Conservation (phyloP, 2,329 filamentous ascomycete species). For the Fusarium multiceps region DNA sequence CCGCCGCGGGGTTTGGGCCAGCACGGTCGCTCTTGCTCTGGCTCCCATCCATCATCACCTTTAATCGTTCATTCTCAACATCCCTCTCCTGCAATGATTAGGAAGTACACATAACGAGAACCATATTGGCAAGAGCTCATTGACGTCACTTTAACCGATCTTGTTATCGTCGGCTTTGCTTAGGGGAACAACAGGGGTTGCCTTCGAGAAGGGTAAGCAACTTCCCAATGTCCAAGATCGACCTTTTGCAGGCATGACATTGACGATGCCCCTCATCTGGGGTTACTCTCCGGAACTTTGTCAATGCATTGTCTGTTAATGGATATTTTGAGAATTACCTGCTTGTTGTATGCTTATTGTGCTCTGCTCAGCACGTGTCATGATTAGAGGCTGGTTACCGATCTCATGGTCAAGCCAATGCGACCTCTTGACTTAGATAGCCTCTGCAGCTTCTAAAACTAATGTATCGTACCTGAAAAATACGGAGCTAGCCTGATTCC, state of each 20-base stretch:
- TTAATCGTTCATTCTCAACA: not conserved
- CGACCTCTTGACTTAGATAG: not conserved
- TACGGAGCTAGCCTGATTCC: slow-evolving; percentile 27
- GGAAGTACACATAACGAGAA: not conserved
- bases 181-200: not conserved
- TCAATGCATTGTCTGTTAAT: not conserved
- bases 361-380: not conserved
- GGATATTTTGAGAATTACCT: not conserved
- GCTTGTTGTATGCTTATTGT: not conserved
- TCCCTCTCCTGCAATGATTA: not conserved
- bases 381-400: not conserved
- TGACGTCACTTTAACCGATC: not conserved
- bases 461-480: slow-evolving; percentile 31
- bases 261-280: not conserved
- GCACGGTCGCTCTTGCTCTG: not conserved
- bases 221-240: not conserved
- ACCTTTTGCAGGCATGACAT: slow-evolving; percentile 3
- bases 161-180: not conserved
- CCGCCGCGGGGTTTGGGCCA: not conserved
- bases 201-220: not conserved
- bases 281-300: not conserved
- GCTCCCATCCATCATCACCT: not conserved
- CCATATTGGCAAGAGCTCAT: not conserved
- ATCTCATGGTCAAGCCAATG: not conserved
- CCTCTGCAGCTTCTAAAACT: slow-evolving; percentile 11